Conservation (phyloP, 768 basidiomycete genomes). For the Panaeolus papilionaceus region DNA sequence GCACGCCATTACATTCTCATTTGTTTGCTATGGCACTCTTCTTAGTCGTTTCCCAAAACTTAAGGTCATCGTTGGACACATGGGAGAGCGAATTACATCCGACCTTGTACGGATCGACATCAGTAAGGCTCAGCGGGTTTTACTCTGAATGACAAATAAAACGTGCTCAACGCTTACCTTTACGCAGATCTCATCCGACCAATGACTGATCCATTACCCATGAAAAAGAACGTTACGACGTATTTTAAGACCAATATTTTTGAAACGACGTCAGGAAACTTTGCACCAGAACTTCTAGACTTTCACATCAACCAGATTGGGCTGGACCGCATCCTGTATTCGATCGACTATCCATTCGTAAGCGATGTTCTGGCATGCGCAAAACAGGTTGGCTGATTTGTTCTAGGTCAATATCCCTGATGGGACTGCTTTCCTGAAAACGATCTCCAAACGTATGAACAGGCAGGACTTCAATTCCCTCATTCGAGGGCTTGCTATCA, state of each 20-base stretch:
- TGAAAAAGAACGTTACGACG: conserved; percentile 42
- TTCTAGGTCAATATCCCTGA: conserved; percentile 5
- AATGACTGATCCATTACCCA: conserved; percentile 34
- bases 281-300: conserved; percentile 43
- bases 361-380: conserved; percentile 13
- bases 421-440: neutral
- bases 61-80: conserved; percentile 49
- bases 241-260: conserved; percentile 48
- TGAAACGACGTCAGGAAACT: conserved; percentile 49
- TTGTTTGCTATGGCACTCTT: neutral
- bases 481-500: conserved; percentile 1
- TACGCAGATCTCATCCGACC: conserved; percentile 38
- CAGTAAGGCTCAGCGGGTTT: conserved; percentile 31
- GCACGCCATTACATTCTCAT: neutral
- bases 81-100: conserved; percentile 49
- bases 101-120: conserved; percentile 47
- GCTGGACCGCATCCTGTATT: conserved; percentile 47
- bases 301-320: conserved; percentile 49
- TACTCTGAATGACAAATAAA: neutral
- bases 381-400: neutral
- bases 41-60: conserved; percentile 47
- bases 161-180: neutral
- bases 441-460: neutral
- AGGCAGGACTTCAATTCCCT: neutral
- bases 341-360: conserved; percentile 45